Evolutionary conservation across 345 rosid species (phyloP).

Genomic region (Microthlaspi erraticum): DNA sequence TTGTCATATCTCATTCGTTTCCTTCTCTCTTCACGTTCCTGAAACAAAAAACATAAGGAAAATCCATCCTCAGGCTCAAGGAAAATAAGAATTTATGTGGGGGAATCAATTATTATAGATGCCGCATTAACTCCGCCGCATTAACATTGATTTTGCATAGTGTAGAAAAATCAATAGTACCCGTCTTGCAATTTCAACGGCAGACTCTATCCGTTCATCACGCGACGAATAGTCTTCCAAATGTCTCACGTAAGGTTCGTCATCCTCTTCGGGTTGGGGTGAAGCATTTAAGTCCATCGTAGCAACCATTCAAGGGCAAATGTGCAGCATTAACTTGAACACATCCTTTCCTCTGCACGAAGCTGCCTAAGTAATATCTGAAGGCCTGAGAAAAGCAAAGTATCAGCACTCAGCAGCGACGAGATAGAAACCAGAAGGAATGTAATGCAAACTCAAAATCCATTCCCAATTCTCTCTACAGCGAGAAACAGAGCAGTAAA

Average conservation of each 20-base stretch:
- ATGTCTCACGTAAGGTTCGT: slow-evolving; percentile 59
- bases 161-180: slow-evolving; percentile 44
- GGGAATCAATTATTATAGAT: slow-evolving; percentile 14
- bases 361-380: slow-evolving; percentile 37
- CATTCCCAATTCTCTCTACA: not conserved
- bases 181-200: slow-evolving; percentile 71
- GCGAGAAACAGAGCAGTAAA: not conserved
- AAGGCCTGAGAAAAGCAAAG: slow-evolving; percentile 10
- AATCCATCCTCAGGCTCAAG: slow-evolving; percentile 11
- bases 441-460: slow-evolving; percentile 29
- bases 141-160: not conserved
- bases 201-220: slow-evolving; percentile 66
- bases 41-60: slow-evolving; percentile 24
- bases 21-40: slow-evolving; percentile 99
- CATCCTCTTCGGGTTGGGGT: slow-evolving; percentile 81
- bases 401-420: slow-evolving; percentile 24
- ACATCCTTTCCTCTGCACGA: slow-evolving; percentile 14
- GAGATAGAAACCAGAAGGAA: slow-evolving; percentile 17
- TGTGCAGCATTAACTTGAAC: slow-evolving; percentile 42
- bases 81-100: not conserved
- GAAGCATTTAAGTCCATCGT: slow-evolving; percentile 82
- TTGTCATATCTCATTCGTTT: slow-evolving; percentile 76
- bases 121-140: not conserved
- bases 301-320: slow-evolving; percentile 66
- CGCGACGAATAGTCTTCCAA: slow-evolving; percentile 51